Evolutionary conservation across 805 yeast species (phyloP), one percentile per base, ranked within the genome.

Genomic region (Saturnispora halmiae): DNA sequence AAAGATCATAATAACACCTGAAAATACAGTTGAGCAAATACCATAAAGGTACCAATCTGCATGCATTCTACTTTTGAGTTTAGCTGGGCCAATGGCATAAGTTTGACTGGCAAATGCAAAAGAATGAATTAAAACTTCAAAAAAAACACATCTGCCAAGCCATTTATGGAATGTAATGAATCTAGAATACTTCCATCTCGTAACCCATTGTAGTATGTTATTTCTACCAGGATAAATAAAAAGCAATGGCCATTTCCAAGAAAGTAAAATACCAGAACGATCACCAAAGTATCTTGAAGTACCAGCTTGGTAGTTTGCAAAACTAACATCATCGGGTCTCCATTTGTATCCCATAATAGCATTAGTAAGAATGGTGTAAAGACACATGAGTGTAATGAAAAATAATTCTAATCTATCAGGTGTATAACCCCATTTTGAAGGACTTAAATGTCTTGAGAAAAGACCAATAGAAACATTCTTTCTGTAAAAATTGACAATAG

Each of bases 201-300:
- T 73, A 14, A 73, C 14, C 73, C 74, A 73, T 45, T 70, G 76
- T 43, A 79, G 55, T 36, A 79, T 55, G 51, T 78, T 79, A 56
- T 79, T 79, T 49, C 84, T 61, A 31, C 82, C 75, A 2, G 82
- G 77, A 52, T 78, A 76, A 37, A 77, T 56, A 25, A 75, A 61
- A 34, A 77, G 46, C 34, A 75, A 55, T 3, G 85, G 84, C 28
- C 69, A 33, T 44, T 63, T 58, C 59, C 69, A 56, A n/a, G 68
- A 64, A 3, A 66, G 55, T 34, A 75, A 52, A 21, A 77, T 66
- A 2, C 77, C 82, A 2, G 77, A 50, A 50, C 84, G 63, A 49
- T 75, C 75, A 28, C 71, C 75, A 36, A 58, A 45, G 40, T 65
- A 68, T 50, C 65, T 54, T 6, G 58, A 42, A n/a, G 46, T 37